Percentiles rank a stretch among this genome's conserved stretches.
These are phyloP conservation scores for Stentor coeruleus DNA, from an alignment of 73 alveolate species.

Conservation along the genomic window DNA sequence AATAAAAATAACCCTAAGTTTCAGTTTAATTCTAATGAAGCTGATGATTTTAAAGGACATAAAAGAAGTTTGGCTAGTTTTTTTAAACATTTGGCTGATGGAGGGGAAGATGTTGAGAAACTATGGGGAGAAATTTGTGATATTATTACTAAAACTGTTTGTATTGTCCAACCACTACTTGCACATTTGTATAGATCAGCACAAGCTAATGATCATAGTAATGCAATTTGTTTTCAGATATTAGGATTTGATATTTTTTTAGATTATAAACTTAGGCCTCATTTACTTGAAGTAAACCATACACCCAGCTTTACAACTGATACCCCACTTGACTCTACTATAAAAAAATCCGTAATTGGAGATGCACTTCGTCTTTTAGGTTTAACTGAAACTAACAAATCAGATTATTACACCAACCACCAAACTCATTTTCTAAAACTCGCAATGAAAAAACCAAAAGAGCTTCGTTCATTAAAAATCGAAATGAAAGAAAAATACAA, in stretches of 20 bases:
- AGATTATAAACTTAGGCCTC: constrained; percentile 48
- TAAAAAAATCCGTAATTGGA: constrained; percentile 37
- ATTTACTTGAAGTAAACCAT: constrained; percentile 78
- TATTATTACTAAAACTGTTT: constrained; percentile 50
- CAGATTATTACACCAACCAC: neutral
- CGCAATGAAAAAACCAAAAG: no score
- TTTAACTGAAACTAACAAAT: constrained; percentile 23
- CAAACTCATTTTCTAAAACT: no score
- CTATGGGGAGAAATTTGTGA: constrained; percentile 6
- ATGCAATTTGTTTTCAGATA: constrained; percentile 52
- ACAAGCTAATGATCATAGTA: constrained; percentile 55
- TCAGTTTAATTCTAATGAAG: constrained; percentile 39
- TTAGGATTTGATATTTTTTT: constrained; percentile 49
- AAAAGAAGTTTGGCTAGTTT: constrained; percentile 50
- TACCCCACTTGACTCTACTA: constrained; percentile 50
- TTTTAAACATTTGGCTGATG: constrained; percentile 10
- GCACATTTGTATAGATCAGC: constrained; percentile 56
- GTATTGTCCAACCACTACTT: constrained; percentile 56
- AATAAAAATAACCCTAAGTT: constrained; percentile 50
- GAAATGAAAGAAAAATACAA: neutral
- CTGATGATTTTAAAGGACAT: constrained; percentile 50
- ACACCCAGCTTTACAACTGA: constrained; percentile 81
- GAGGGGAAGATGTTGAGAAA: neutral
- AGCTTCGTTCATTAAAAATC: neutral
- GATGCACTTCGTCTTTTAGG: constrained; percentile 55